These are phyloP conservation scores for Lophium mytilinum DNA, from an alignment of 495 filamentous ascomycete species.

Conservation along the genomic window DNA sequence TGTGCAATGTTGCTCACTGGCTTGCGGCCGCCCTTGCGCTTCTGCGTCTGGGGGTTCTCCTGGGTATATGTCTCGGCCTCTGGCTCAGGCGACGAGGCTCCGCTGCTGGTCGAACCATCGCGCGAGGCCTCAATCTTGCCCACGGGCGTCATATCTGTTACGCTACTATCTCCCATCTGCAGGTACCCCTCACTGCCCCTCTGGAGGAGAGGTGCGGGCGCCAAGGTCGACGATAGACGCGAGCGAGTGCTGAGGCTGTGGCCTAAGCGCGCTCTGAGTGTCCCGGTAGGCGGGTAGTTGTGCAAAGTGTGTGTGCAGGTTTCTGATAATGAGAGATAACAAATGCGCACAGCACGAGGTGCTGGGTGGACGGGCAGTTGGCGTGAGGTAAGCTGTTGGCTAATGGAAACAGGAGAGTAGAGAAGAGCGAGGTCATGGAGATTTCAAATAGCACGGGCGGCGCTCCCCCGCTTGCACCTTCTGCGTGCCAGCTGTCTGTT, in stretches of 20 bases:
- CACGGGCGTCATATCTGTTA: conserved; percentile 30
- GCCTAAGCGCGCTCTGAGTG: conserved; percentile 21
- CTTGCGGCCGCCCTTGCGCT: conserved; percentile 94
- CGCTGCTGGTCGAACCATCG: conserved; percentile 33
- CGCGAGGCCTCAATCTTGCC: conserved; percentile 27
- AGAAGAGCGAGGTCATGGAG: conserved; percentile 12
- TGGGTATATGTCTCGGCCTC: conserved; percentile 50
- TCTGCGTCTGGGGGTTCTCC: conserved; percentile 58
- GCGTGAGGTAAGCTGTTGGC: conserved; percentile 33
- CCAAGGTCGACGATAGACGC: conserved; percentile 25
- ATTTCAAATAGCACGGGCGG: conserved; percentile 12
- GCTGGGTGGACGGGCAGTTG: conserved; percentile 23
- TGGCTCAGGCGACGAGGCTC: conserved; percentile 43
- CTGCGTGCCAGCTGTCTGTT: no score
- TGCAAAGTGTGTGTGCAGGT: conserved; percentile 19
- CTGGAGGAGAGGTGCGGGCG: conserved; percentile 23
- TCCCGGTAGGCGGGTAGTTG: conserved; percentile 10
- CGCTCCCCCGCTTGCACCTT: conserved; percentile 10
- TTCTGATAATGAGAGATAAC: conserved; percentile 27
- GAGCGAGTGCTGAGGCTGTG: neutral
- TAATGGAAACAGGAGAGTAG: conserved; percentile 31
- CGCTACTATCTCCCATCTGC: conserved; percentile 31
- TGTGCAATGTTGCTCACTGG: conserved; percentile 57
- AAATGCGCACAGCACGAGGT: neutral
- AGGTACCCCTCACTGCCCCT: conserved; percentile 25